Base-by-base conservation (phyloP, 2,329 filamentous ascomycete genomes). In the Xylariomycetidae sp. region DNA sequence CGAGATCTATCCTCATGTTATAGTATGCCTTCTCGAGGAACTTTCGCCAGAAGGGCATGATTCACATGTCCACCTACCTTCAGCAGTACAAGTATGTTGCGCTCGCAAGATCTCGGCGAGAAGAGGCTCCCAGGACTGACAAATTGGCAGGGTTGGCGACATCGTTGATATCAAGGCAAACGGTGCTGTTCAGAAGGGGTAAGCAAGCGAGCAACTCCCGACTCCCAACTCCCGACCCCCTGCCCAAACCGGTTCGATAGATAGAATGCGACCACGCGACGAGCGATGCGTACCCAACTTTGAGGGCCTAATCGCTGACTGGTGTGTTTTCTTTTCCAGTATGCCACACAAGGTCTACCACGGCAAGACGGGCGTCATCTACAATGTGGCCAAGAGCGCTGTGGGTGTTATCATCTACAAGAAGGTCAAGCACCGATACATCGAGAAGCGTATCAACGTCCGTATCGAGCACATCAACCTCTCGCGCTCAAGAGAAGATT, bases 381-480 rank as follows among this genome's bases (percentile, higher is more conserved):
- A 94, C 86, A 98, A 98, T 79, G 92, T 98, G 61, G 92, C 90
- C 73, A 95, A 96, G 82, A 85, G 80, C 59, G 86, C 92, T 51
- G 88, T 98, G 66, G 92, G 92, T 62, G 85, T 98, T 70, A 96
- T 98, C 74, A 86, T 98, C 74, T 90, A 94, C 85, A 96, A 95
- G 82, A 88, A 94, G 71, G 92, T 98, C 67, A 88, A 89, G 74
- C 92, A 97, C 84, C 86, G 90, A 63, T 98, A 96, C 82, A 79
- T 98, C 68, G 92, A 98, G 86, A 98, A 98, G 88, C 90, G 92
- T 69, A 82, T 98, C 77, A 97, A 95, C 82, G 78, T 98, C 74
- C 88, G 92, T 66, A 72, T 97, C 70, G 92, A 98, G 84, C 92
- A 98, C 83, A 80, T 98, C 72, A 72, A 74, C 62, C 85, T 86